phyloP scores from a whole-genome alignment of 192 early-diverging fungal genomes.

The Podila epicladia region DNA sequence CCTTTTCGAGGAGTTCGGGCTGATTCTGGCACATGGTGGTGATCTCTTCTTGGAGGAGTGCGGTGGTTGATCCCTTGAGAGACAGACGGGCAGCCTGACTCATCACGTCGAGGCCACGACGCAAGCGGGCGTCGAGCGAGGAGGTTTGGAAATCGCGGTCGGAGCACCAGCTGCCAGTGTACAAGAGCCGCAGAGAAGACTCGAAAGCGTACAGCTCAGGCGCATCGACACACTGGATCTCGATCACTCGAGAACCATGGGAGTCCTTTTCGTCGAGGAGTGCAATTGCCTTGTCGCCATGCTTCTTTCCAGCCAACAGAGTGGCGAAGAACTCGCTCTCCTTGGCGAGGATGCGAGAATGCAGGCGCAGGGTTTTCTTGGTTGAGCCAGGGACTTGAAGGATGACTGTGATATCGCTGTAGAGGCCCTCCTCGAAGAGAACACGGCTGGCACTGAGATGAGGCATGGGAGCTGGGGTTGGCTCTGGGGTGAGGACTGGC shows the following conservation, averaged over 20 bases:
- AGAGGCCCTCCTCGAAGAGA: conserved; percentile 45
- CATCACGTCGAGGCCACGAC: conserved; percentile 48
- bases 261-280: conserved; percentile 24
- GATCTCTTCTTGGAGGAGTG: conserved; percentile 44
- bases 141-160: conserved; percentile 47
- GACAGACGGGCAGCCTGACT: conserved; percentile 17
- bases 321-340: conserved; percentile 41
- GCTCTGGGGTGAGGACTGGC: conserved; percentile 32
- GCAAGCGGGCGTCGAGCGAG: conserved; percentile 36
- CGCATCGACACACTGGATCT: conserved; percentile 41
- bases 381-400: conserved; percentile 32
- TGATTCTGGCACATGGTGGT: conserved; percentile 45
- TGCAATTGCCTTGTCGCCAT: conserved; percentile 21
- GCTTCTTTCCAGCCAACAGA: conserved; percentile 27
- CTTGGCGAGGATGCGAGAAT: conserved; percentile 33
- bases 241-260: conserved; percentile 19
- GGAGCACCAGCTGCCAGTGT: conserved; percentile 45
- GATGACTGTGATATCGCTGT: conserved; percentile 33
- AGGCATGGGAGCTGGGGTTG: conserved; percentile 25
- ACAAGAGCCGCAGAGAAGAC: conserved; percentile 38
- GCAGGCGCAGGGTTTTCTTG: conserved; percentile 34
- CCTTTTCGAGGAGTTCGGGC: conserved; percentile 42
- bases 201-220: conserved; percentile 41
- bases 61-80: conserved; percentile 30
- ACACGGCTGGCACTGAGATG: conserved; percentile 47